Percentiles rank a stretch among this genome's conserved stretches.
Evolutionary conservation across 129 eudicot genomes (phyloP).

Genomic region (Flaveria linearis): DNA sequence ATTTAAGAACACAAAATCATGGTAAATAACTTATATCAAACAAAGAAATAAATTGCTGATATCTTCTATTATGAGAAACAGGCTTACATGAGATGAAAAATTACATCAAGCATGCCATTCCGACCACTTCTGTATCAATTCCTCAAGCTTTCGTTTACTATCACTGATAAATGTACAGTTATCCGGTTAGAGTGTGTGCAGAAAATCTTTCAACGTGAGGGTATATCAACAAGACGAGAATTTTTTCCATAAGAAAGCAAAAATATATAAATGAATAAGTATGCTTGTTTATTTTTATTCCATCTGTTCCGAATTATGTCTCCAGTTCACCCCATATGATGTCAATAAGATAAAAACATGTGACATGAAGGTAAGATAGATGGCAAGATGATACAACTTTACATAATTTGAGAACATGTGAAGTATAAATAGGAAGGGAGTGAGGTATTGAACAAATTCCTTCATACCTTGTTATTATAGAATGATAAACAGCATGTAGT

Average conservation of each 20-base stretch:
- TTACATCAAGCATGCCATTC: conserved; percentile 72
- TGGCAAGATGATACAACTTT: neutral
- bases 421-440: too few relatives aligned
- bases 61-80: neutral
- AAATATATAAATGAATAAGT: neutral
- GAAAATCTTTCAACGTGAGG: neutral
- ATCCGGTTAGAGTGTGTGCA: conserved; percentile 8
- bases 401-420: neutral
- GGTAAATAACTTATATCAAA: too few relatives aligned
- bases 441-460: neutral
- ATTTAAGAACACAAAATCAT: neutral
- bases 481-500: conserved; percentile 62
- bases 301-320: conserved; percentile 20
- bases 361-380: too few relatives aligned
- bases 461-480: conserved; percentile 59
- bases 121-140: conserved; percentile 83
- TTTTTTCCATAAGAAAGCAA: neutral
- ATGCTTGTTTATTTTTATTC: neutral
- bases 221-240: conserved; percentile 2
- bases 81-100: conserved; percentile 50
- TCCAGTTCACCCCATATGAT: neutral
- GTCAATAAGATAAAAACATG: too few relatives aligned
- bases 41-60: too few relatives aligned
- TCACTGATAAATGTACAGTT: conserved; percentile 49
- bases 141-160: conserved; percentile 84